Conservation (phyloP, 805 yeast genomes). For the Ogataea ramenticola region DNA sequence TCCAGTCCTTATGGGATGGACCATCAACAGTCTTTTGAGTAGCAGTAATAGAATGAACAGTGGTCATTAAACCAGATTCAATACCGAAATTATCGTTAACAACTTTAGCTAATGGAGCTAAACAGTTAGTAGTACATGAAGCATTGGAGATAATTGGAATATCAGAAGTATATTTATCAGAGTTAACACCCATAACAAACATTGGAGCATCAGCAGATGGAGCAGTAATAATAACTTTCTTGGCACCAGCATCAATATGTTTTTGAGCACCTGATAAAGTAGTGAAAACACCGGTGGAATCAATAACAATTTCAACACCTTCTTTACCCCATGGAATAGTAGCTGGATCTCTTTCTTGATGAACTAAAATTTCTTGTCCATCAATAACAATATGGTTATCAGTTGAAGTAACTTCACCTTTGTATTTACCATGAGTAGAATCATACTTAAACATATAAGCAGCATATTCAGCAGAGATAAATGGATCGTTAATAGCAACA, state of each 20-base stretch:
- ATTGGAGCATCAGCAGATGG: constrained; percentile 93
- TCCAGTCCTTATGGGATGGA: constrained; percentile 97
- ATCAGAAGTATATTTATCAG: constrained; percentile 68
- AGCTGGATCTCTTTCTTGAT: constrained; percentile 81
- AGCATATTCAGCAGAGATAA: constrained; percentile 84
- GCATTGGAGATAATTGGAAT: constrained; percentile 81
- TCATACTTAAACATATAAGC: constrained; percentile 95
- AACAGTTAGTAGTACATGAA: constrained; percentile 93
- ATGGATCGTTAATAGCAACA: constrained; percentile 88
- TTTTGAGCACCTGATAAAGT: constrained; percentile 70
- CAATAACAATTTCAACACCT: constrained; percentile 82
- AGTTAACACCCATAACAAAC: constrained; percentile 92
- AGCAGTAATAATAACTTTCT: constrained; percentile 91
- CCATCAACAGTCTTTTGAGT: constrained; percentile 96
- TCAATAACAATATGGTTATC: constrained; percentile 58
- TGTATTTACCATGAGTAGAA: constrained; percentile 83
- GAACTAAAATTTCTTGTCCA: constrained; percentile 59
- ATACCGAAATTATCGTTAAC: constrained; percentile 80
- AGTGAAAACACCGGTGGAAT: constrained; percentile 95
- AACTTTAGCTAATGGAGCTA: constrained; percentile 91
- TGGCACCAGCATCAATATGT: constrained; percentile 88
- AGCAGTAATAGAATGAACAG: constrained; percentile 93
- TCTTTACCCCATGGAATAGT: constrained; percentile 80
- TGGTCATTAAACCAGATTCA: constrained; percentile 91
- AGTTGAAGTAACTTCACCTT: constrained; percentile 60